Evolutionary conservation across 768 basidiomycete genomes (phyloP).

Genomic region (Postia placenta): DNA sequence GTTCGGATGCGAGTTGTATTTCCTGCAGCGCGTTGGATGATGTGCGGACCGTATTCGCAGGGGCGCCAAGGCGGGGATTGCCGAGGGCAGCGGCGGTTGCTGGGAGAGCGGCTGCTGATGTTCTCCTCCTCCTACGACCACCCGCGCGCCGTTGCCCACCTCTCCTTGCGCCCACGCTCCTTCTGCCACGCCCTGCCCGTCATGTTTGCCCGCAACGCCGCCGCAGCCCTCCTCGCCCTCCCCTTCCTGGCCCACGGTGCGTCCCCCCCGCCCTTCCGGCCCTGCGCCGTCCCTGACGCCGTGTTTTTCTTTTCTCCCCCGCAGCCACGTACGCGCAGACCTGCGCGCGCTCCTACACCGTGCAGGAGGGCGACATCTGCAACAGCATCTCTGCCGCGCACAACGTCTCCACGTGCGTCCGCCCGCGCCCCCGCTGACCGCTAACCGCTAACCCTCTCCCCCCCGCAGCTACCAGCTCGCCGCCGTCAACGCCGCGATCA

Average conservation of each 20-base stretch:
- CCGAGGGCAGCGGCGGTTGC: too few species aligned
- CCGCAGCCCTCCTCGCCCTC: slow-evolving; percentile 38
- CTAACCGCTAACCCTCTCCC: background rate
- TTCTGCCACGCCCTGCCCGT: slow-evolving; percentile 17
- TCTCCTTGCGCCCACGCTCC: slow-evolving; percentile 18
- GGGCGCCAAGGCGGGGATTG: too few species aligned
- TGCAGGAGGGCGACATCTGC: slow-evolving; percentile 54
- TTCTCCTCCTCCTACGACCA: slow-evolving; percentile 16
- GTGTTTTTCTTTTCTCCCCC: background rate
- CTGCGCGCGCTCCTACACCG: slow-evolving; percentile 59
- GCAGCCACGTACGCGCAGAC: slow-evolving; percentile 17
- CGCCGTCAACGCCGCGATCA: slow-evolving; percentile 49
- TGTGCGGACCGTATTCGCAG: too few species aligned
- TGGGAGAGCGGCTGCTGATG: slow-evolving; percentile 5
- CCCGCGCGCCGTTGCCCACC: slow-evolving; percentile 9
- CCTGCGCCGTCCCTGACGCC: background rate
- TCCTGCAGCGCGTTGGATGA: too few species aligned
- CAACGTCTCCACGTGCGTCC: slow-evolving; percentile 56
- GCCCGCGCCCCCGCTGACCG: too few species aligned
- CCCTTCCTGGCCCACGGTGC: slow-evolving; percentile 41
- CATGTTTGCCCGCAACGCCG: slow-evolving; percentile 34
- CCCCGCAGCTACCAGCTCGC: slow-evolving; percentile 65
- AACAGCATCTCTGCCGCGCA: slow-evolving; percentile 58
- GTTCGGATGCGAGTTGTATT: too few species aligned
- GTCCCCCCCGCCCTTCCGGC: background rate